These are phyloP conservation scores for Ulota crispa DNA, from an alignment of 225 moss, liverwort and hornwort species.

Conservation along the genomic window DNA sequence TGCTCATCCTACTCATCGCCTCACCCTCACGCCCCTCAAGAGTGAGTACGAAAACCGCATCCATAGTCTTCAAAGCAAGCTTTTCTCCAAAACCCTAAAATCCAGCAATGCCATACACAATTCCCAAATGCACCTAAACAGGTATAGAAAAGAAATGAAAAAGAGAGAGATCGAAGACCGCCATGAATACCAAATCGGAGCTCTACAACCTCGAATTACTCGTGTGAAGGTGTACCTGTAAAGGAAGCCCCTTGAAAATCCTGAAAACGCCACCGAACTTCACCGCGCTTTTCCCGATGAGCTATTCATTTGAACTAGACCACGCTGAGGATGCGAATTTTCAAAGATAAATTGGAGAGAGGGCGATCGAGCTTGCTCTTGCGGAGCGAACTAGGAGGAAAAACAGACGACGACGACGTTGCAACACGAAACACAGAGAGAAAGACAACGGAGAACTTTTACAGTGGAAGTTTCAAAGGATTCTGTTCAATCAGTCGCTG, in stretches of 20 bases:
- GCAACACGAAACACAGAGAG: neutral
- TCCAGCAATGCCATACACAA: neutral
- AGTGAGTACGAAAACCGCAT: conserved; percentile 3
- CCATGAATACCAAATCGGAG: neutral
- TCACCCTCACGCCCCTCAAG: neutral
- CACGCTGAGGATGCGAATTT: neutral
- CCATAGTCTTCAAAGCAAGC: neutral
- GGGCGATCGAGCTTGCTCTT: neutral
- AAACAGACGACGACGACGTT: neutral
- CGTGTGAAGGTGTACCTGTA: conserved; percentile 1
- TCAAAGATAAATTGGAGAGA: neutral
- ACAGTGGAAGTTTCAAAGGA: neutral
- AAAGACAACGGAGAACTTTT: neutral
- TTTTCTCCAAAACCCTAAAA: conserved; percentile 39
- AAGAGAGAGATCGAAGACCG: neutral
- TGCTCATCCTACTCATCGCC: neutral
- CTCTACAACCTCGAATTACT: conserved; percentile 1
- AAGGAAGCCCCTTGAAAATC: neutral
- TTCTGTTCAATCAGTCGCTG: neutral
- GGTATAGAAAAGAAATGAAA: neutral
- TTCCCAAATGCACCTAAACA: neutral
- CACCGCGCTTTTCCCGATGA: conserved; percentile 17
- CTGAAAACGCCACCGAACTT: conserved; percentile 15
- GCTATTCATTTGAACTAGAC: neutral
- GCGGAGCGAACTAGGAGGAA: neutral